A percentile compares a stretch with the other conserved stretches of the same genome.
These are phyloP conservation scores for Barbatosphaeria neglecta DNA, from an alignment of 495 filamentous ascomycete species.

Conservation along the genomic window DNA sequence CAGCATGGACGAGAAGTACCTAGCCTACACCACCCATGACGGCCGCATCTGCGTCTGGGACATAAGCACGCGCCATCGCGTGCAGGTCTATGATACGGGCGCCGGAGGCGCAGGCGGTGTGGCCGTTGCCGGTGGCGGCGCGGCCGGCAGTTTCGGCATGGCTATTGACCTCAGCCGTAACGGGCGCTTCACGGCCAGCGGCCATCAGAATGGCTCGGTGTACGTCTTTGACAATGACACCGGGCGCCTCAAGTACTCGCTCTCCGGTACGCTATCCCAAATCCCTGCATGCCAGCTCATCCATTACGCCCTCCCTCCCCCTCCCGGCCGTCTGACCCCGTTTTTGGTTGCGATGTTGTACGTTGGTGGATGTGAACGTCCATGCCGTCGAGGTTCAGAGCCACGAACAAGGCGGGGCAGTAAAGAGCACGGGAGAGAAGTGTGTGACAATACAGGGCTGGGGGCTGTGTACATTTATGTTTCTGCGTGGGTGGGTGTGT, in stretches of 20 bases:
- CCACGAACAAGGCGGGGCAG: too few species aligned
- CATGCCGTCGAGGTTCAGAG: too few species aligned
- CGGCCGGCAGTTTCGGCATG: slow-evolving; percentile 57
- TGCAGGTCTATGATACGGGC: slow-evolving; percentile 81
- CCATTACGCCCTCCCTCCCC: not conserved
- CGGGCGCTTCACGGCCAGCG: slow-evolving; percentile 76
- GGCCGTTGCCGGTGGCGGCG: not conserved
- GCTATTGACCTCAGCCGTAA: slow-evolving; percentile 69
- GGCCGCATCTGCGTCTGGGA: slow-evolving; percentile 88
- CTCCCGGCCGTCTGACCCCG: too few species aligned
- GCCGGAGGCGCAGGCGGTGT: slow-evolving; percentile 22
- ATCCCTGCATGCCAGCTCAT: not conserved
- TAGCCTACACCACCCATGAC: slow-evolving; percentile 72
- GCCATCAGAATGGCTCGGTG: slow-evolving; percentile 85
- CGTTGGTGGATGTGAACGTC: too few species aligned
- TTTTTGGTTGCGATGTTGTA: too few species aligned
- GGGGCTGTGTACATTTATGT: too few species aligned
- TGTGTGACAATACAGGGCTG: too few species aligned
- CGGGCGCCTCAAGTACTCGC: slow-evolving; percentile 71
- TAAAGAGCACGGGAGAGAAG: too few species aligned
- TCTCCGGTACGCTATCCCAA: slow-evolving; percentile 50
- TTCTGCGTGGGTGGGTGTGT: not conserved
- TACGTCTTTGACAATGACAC: slow-evolving; percentile 92
- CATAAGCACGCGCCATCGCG: slow-evolving; percentile 27
- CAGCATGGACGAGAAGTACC: slow-evolving; percentile 66